Conservation (phyloP, 768 basidiomycete genomes). For the Psilocybe cyanescens region DNA sequence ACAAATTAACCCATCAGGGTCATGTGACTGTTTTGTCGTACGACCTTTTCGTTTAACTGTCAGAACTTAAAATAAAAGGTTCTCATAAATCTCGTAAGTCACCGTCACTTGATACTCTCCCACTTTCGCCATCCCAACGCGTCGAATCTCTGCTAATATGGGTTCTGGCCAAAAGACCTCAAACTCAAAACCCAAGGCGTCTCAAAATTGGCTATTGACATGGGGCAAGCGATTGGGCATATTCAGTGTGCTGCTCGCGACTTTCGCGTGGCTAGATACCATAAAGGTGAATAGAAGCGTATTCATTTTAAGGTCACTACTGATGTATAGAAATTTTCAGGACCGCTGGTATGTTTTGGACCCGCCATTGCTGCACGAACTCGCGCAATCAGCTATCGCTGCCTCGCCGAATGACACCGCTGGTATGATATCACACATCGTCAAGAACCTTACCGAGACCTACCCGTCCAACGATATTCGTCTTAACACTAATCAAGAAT, state of each 20-base stretch:
- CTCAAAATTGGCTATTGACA: slow-evolving; percentile 26
- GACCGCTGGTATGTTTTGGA: slow-evolving; percentile 89
- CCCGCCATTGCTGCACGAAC: slow-evolving; percentile 68
- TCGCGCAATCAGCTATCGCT: slow-evolving; percentile 76
- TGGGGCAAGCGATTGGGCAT: slow-evolving; percentile 42
- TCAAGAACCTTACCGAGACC: slow-evolving; percentile 74
- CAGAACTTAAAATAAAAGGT: slow-evolving; percentile 1
- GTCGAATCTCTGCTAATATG: slow-evolving; percentile 6
- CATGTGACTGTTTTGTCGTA: slow-evolving; percentile 4
- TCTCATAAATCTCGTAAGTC: not conserved
- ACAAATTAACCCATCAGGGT: not conserved
- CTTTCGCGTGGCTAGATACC: slow-evolving; percentile 57
- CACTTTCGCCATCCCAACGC: not conserved
- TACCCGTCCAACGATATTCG: slow-evolving; percentile 64
- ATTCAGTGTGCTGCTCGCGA: slow-evolving; percentile 36
- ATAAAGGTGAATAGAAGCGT: slow-evolving; percentile 55
- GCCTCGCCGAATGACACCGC: slow-evolving; percentile 64
- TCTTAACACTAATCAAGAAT: slow-evolving; percentile 71
- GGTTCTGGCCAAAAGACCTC: slow-evolving; percentile 15
- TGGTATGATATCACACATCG: slow-evolving; percentile 81
- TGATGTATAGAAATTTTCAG: slow-evolving; percentile 38
- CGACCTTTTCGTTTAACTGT: not conserved
- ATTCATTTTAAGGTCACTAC: not conserved
- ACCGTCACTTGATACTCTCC: not conserved
- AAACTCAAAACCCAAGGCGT: slow-evolving; percentile 5